A percentile compares a stretch with the other conserved stretches of the same genome.
These are phyloP conservation scores for Phascolomyces articulosus DNA, from an alignment of 371 early-diverging fungal genomes.

Conservation along the genomic window DNA sequence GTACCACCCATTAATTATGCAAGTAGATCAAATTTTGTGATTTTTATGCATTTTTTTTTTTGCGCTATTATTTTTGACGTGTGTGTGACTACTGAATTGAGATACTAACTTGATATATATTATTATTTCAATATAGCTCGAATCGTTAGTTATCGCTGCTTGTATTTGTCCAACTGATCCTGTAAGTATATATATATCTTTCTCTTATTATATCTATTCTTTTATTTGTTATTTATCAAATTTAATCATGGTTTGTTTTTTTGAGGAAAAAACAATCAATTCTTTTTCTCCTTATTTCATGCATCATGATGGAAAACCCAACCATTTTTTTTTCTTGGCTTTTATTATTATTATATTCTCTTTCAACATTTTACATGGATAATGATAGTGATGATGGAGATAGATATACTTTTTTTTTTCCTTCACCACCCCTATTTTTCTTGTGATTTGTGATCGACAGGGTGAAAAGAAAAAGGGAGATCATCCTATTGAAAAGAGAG, in stretches of 20 bases:
- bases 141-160: slow-evolving; percentile 82
- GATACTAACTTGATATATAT: background rate
- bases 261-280: no score
- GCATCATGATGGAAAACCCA: no score
- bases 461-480: background rate
- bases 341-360: no score
- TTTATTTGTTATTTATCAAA: background rate
- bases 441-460: background rate
- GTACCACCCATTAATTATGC: slow-evolving; percentile 68
- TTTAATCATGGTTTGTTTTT: no score
- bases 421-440: background rate
- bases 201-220: no score
- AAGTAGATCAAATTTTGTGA: slow-evolving; percentile 20
- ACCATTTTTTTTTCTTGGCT: no score
- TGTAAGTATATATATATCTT: slow-evolving; percentile 41
- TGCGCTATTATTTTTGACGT: no score
- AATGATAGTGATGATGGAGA: no score
- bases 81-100: no score
- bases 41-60: background rate
- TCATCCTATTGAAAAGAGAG: no score
- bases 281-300: no score
- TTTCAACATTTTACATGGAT: no score
- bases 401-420: background rate
- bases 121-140: slow-evolving; percentile 48
- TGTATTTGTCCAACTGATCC: slow-evolving; percentile 97